Evolutionary conservation across 2,329 filamentous ascomycete species (phyloP).

Genomic region (Colletotrichum lini): DNA sequence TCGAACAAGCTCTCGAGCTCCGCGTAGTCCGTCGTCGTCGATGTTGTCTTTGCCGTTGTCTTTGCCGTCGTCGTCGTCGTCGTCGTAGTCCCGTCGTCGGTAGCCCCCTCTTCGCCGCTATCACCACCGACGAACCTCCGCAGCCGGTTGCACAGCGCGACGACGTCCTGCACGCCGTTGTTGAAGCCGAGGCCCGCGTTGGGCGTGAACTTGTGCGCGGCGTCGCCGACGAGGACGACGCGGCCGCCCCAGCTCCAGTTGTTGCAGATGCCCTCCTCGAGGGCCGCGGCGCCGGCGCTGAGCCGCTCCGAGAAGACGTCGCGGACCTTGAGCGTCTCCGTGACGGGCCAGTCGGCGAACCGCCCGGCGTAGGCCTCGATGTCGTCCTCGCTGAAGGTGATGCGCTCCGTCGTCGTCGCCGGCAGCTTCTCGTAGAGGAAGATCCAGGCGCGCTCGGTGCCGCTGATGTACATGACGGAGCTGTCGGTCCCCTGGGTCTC

Average conservation of each 20-base stretch:
- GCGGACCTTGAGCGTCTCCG: constrained; percentile 47
- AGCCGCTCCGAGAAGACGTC: constrained; percentile 49
- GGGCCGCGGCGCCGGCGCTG: constrained; percentile 49
- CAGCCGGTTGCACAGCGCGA: constrained; percentile 49
- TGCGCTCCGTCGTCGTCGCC: constrained; percentile 45
- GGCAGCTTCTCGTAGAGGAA: constrained; percentile 52
- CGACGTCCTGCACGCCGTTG: constrained; percentile 52
- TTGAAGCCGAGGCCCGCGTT: constrained; percentile 54
- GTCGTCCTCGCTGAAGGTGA: constrained; percentile 47
- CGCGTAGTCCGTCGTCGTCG: not conserved
- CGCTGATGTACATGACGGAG: constrained; percentile 50
- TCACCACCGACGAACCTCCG: constrained; percentile 14
- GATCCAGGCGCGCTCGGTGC: constrained; percentile 49
- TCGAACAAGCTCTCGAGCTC: constrained; percentile 41
- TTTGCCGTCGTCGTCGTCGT: too few species aligned
- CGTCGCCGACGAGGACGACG: constrained; percentile 54
- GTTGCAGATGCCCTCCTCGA: constrained; percentile 55
- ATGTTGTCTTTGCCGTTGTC: not conserved
- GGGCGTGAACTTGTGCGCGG: constrained; percentile 56
- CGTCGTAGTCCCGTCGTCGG: too few species aligned
- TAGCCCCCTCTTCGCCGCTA: not conserved
- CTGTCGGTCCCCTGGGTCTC: constrained; percentile 50
- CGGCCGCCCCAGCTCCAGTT: constrained; percentile 54
- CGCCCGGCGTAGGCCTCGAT: constrained; percentile 44
- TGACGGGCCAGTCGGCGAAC: constrained; percentile 49